phyloP scores from a whole-genome alignment of 805 yeast species.

The Ogataea parapolymorpha region DNA sequence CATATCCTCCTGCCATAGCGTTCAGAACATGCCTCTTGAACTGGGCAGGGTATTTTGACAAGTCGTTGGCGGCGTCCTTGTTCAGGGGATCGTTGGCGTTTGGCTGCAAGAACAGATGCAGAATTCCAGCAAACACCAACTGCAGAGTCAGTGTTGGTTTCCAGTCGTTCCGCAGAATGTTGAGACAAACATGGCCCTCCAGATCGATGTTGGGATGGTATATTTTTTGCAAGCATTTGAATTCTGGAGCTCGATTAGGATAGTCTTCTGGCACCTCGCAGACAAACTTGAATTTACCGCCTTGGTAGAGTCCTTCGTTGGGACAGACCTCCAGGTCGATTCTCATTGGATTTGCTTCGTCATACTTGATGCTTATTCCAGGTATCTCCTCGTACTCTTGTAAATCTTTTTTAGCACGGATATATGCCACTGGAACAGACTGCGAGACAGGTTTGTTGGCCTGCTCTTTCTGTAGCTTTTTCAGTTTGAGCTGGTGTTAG shows the following conservation, averaged over 20 bases:
- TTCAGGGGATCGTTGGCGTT: slow-evolving; percentile 91
- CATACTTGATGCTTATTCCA: slow-evolving; percentile 51
- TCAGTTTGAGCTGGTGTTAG: slow-evolving; percentile 26
- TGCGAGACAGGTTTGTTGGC: slow-evolving; percentile 15
- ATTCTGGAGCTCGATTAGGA: slow-evolving; percentile 93
- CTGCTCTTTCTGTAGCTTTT: slow-evolving; percentile 31
- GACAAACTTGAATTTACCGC: slow-evolving; percentile 70
- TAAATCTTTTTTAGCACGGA: slow-evolving; percentile 73
- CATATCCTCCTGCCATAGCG: slow-evolving; percentile 71
- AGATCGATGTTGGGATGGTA: slow-evolving; percentile 93
- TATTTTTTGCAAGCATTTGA: slow-evolving; percentile 64
- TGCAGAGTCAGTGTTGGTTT: slow-evolving; percentile 85
- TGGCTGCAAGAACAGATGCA: slow-evolving; percentile 84
- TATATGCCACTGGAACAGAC: slow-evolving; percentile 53
- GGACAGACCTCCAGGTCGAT: slow-evolving; percentile 60
- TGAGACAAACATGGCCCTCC: slow-evolving; percentile 88
- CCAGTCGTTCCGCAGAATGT: slow-evolving; percentile 94
- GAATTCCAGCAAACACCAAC: slow-evolving; percentile 77
- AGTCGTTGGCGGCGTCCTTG: slow-evolving; percentile 75
- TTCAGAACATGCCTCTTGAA: slow-evolving; percentile 57
- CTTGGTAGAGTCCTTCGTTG: slow-evolving; percentile 65
- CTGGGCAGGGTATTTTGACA: slow-evolving; percentile 40
- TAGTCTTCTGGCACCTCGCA: slow-evolving; percentile 65
- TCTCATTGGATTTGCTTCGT: slow-evolving; percentile 57
- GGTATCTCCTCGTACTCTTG: slow-evolving; percentile 56